Conservation (phyloP, 2,329 filamentous ascomycete genomes). For the Penicillium sp. region DNA sequence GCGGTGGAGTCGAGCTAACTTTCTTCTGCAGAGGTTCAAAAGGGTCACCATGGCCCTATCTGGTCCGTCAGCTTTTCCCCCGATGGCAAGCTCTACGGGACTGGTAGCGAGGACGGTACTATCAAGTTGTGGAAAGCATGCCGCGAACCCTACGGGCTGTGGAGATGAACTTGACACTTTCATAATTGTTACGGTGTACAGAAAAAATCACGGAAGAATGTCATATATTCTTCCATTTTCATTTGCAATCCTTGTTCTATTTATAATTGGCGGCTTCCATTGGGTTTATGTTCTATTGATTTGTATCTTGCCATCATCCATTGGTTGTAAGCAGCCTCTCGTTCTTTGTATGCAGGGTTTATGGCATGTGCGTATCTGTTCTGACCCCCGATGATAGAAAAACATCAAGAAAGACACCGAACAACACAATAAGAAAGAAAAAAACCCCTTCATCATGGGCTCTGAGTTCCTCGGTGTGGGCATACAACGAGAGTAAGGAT, state of each 20-base stretch:
- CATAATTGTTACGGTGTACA: slow-evolving; percentile 6
- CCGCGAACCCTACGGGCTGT: slow-evolving; percentile 63
- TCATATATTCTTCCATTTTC: neutral
- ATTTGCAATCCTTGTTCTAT: neutral
- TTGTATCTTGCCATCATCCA: neutral
- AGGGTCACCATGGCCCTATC: slow-evolving; percentile 94
- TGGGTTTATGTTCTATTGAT: neutral
- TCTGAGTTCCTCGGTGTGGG: neutral
- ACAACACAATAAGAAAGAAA: neutral
- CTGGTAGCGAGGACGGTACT: slow-evolving; percentile 93
- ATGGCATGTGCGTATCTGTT: neutral
- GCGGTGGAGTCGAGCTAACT: slow-evolving; percentile 5
- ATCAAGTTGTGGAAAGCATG: slow-evolving; percentile 85
- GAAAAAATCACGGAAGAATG: neutral
- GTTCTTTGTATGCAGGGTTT: neutral
- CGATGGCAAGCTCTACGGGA: slow-evolving; percentile 93
- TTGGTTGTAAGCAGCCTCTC: neutral
- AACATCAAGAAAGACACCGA: neutral
- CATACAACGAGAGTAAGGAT: slow-evolving; percentile 1
- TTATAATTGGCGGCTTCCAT: neutral
- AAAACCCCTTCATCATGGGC: neutral
- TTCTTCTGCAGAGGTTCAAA: slow-evolving; percentile 70
- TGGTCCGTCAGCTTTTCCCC: slow-evolving; percentile 96
- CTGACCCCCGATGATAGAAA: neutral
- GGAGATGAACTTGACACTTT: slow-evolving; percentile 48